These are phyloP conservation scores for Helicostylum pulchrum DNA, from an alignment of 192 early-diverging fungal genomes.

Conservation along the genomic window DNA sequence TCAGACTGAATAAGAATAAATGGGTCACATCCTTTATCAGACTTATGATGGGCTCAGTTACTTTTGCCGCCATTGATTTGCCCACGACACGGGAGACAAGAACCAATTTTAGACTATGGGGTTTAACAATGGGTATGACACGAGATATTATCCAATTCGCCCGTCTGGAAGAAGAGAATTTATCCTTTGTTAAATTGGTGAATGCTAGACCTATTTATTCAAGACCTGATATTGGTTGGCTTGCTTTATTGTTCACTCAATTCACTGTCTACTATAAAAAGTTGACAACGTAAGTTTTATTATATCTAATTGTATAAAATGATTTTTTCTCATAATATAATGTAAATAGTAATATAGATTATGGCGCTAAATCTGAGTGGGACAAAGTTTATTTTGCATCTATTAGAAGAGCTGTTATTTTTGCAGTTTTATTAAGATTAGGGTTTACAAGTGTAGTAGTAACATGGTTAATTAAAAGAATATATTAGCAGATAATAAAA, in stretches of 20 bases:
- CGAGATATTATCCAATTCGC: slow-evolving; percentile 20
- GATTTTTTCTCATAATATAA: background rate
- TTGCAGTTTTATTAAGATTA: slow-evolving; percentile 15
- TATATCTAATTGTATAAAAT: too few relatives aligned
- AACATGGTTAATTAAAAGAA: too few relatives aligned
- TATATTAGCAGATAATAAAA: background rate
- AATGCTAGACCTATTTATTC: slow-evolving; percentile 15
- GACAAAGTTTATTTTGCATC: slow-evolving; percentile 16
- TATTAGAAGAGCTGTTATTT: slow-evolving; percentile 8
- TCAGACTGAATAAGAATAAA: background rate
- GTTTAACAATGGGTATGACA: slow-evolving; percentile 33
- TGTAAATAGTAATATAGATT: background rate
- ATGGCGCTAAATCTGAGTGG: background rate
- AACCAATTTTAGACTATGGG: slow-evolving; percentile 23
- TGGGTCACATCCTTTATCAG: background rate
- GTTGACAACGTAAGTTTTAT: too few relatives aligned
- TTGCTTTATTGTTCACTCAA: background rate
- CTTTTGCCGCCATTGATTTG: slow-evolving; percentile 26
- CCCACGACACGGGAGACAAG: too few relatives aligned
- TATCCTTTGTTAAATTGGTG: slow-evolving; percentile 18
- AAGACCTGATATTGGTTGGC: slow-evolving; percentile 20
- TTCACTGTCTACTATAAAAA: background rate
- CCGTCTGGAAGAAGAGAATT: background rate
- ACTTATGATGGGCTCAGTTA: slow-evolving; percentile 21
- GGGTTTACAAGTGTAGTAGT: background rate